phyloP scores from a whole-genome alignment of 2,329 filamentous ascomycete species.

The Chaetomium strumarium region DNA sequence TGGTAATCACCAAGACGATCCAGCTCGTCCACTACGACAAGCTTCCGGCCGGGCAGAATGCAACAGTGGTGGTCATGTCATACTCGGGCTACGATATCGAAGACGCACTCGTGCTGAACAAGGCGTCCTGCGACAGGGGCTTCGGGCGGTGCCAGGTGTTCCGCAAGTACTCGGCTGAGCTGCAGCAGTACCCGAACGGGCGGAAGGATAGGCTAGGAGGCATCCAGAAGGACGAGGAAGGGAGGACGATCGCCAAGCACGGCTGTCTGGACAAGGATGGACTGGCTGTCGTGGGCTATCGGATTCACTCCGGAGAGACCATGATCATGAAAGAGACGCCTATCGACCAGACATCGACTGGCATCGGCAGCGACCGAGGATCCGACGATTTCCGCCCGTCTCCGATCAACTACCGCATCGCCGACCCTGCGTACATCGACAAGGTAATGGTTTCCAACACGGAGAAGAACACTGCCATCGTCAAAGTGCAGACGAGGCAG shows the following conservation, averaged over 20 bases:
- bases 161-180: constrained; percentile 80
- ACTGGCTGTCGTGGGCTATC: constrained; percentile 77
- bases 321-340: constrained; percentile 90
- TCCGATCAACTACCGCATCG: constrained; percentile 71
- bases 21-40: constrained; percentile 97
- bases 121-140: constrained; percentile 87
- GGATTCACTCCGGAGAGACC: constrained; percentile 70
- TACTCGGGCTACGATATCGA: constrained; percentile 99
- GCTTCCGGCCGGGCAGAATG: constrained; percentile 92
- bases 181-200: constrained; percentile 86
- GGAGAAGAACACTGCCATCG: constrained; percentile 75
- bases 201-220: constrained; percentile 61
- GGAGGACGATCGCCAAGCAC: constrained; percentile 60
- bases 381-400: constrained; percentile 61
- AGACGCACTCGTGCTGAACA: constrained; percentile 94
- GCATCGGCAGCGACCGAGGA: constrained; percentile 61
- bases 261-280: constrained; percentile 77
- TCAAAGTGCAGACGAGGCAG: constrained; percentile 96
- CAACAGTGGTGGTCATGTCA: constrained; percentile 97
- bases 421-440: constrained; percentile 85
- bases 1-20: constrained; percentile 96
- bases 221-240: constrained; percentile 55
- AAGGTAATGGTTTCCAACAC: constrained; percentile 92
- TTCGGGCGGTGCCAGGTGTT: constrained; percentile 98
- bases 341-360: constrained; percentile 66